A percentile compares a stretch with the other conserved stretches of the same genome.
Evolutionary conservation across 2,329 filamentous ascomycete species (phyloP).

Genomic region (Xylaria sp.): DNA sequence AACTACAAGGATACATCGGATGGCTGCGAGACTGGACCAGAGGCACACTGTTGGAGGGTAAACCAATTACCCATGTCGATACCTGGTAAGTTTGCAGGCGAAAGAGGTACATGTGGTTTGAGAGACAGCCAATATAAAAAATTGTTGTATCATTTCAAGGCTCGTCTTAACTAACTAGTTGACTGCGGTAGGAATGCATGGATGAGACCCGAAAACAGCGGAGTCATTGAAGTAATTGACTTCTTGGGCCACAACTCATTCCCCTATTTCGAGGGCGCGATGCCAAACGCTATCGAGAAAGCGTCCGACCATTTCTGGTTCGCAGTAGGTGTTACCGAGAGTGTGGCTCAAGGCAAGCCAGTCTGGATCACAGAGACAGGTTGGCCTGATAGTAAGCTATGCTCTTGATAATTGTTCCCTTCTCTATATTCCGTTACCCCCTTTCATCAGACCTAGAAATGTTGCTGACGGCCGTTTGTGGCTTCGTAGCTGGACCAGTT

Average conservation of each 20-base stretch:
- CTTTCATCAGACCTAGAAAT: not conserved
- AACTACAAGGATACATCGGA: slow-evolving; percentile 48
- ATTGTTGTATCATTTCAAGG: slow-evolving; percentile 10
- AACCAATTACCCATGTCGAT: slow-evolving; percentile 49
- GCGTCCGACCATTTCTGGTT: slow-evolving; percentile 46
- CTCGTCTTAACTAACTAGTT: slow-evolving; percentile 26
- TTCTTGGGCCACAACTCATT: slow-evolving; percentile 49
- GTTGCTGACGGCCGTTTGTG: slow-evolving; percentile 13
- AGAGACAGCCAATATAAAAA: not conserved
- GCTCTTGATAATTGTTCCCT: slow-evolving; percentile 42
- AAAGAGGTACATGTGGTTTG: not conserved
- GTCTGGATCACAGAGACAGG: slow-evolving; percentile 50
- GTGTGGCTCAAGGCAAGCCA: slow-evolving; percentile 46
- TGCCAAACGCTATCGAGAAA: slow-evolving; percentile 46
- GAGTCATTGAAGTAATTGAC: slow-evolving; percentile 42
- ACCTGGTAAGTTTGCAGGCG: slow-evolving; percentile 44
- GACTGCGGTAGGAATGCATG: slow-evolving; percentile 44
- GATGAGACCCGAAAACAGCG: slow-evolving; percentile 46
- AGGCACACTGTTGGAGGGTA: slow-evolving; percentile 44
- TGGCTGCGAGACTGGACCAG: slow-evolving; percentile 46
- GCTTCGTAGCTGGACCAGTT: slow-evolving; percentile 42
- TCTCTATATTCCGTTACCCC: not conserved
- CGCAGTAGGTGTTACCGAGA: slow-evolving; percentile 44
- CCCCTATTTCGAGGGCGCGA: slow-evolving; percentile 49
- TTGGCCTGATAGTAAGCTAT: slow-evolving; percentile 49